Conservation (phyloP, 1,284 basidiomycete genomes). For the Thelephora terrestris region DNA sequence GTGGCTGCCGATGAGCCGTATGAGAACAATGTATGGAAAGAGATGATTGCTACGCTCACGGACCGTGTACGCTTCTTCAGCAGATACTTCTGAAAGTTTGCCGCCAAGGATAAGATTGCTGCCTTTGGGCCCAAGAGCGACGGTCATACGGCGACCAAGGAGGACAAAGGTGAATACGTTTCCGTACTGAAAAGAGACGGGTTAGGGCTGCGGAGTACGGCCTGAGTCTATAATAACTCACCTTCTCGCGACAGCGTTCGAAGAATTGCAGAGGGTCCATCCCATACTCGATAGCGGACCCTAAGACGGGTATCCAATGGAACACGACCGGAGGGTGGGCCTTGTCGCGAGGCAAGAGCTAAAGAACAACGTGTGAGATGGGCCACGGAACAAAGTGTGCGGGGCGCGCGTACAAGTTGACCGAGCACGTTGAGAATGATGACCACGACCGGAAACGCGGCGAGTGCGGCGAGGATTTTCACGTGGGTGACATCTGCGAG, state of each 20-base stretch:
- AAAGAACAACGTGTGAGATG: not conserved
- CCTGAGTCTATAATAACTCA: constrained; percentile 22
- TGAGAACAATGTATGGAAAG: not conserved
- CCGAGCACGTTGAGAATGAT: constrained; percentile 50
- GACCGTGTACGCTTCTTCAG: constrained; percentile 95
- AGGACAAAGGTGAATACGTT: constrained; percentile 92
- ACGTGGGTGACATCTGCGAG: too few relatives aligned
- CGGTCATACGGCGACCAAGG: constrained; percentile 84
- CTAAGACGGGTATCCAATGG: constrained; percentile 69
- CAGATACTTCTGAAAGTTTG: constrained; percentile 85
- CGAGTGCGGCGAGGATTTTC: constrained; percentile 15
- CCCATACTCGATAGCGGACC: constrained; percentile 69
- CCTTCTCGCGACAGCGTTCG: constrained; percentile 74
- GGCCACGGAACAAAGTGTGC: not conserved
- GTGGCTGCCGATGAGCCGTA: constrained; percentile 40
- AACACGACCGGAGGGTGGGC: constrained; percentile 69
- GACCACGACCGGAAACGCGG: constrained; percentile 33
- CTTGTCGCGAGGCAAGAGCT: constrained; percentile 46
- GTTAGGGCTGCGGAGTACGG: not conserved
- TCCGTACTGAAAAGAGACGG: constrained; percentile 36
- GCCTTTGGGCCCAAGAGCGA: constrained; percentile 86
- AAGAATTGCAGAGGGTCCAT: constrained; percentile 76
- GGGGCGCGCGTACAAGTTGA: constrained; percentile 42
- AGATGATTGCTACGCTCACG: constrained; percentile 13
- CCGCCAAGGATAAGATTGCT: constrained; percentile 95